These are phyloP conservation scores for Cucumis hystrix DNA, from an alignment of 306 rosid species.

Conservation along the genomic window DNA sequence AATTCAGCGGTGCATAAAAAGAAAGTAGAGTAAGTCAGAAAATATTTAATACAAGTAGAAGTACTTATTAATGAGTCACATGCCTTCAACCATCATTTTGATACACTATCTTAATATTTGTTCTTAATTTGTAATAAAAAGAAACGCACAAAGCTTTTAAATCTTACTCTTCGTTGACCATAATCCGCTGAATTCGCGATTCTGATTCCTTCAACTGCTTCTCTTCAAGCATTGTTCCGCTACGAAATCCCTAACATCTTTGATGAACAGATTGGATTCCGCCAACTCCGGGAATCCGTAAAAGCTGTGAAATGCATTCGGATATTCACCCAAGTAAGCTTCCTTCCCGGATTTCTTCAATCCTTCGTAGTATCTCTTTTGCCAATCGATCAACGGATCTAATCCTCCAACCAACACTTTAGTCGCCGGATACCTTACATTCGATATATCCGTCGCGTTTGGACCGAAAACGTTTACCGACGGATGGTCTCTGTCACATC, in stretches of 20 bases:
- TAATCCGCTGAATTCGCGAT: background rate
- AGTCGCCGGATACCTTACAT: background rate
- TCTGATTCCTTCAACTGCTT: background rate
- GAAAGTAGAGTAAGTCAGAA: no score
- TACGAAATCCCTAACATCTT: background rate
- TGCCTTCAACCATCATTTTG: no score
- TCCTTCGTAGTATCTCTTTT: background rate
- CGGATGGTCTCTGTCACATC: background rate
- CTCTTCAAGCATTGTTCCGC: background rate
- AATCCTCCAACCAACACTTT: background rate
- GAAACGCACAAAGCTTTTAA: background rate
- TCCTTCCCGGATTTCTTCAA: background rate
- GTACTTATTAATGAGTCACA: no score
- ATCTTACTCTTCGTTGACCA: background rate
- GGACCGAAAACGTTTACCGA: conserved; percentile 1
- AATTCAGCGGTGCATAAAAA: no score
- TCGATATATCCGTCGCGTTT: background rate
- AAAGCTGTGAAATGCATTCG: background rate
- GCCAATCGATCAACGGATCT: background rate
- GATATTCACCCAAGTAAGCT: background rate
- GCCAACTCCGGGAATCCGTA: background rate
- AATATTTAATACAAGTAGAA: no score
- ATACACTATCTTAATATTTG: no score
- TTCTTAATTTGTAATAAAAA: no score
- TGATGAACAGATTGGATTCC: background rate